A percentile compares a stretch with the other conserved stretches of the same genome.
phyloP scores from a whole-genome alignment of 768 basidiomycete species.

The Lyophyllum atratum region DNA sequence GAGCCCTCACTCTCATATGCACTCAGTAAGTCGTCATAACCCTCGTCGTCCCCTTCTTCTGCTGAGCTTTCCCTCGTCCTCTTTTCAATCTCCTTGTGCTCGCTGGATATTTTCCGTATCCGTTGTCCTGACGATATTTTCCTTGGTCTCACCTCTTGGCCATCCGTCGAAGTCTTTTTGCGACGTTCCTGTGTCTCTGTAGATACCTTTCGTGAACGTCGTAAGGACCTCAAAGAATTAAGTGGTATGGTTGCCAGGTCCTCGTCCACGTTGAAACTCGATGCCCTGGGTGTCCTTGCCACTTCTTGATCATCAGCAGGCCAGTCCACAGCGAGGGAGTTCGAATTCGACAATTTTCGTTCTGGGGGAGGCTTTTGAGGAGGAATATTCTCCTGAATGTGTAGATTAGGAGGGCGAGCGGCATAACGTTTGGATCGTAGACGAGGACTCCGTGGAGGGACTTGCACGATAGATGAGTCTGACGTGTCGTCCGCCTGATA shows the following conservation, averaged over 20 bases:
- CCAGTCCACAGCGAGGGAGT: slow-evolving; percentile 54
- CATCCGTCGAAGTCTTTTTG: slow-evolving; percentile 35
- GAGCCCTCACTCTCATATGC: slow-evolving; percentile 76
- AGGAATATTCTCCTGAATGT: slow-evolving; percentile 36
- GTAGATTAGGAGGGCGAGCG: slow-evolving; percentile 48
- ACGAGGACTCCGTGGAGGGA: slow-evolving; percentile 41
- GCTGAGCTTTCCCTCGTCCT: slow-evolving; percentile 61
- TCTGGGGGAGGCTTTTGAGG: slow-evolving; percentile 25
- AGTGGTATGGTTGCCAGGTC: slow-evolving; percentile 30
- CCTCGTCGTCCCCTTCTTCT: slow-evolving; percentile 77
- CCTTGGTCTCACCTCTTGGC: slow-evolving; percentile 34
- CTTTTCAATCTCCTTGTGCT: slow-evolving; percentile 38
- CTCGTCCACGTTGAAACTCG: slow-evolving; percentile 43
- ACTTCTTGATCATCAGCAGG: slow-evolving; percentile 50
- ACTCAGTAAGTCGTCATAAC: slow-evolving; percentile 76
- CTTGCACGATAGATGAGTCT: slow-evolving; percentile 45
- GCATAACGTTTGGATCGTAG: slow-evolving; percentile 56
- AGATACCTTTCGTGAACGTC: slow-evolving; percentile 43
- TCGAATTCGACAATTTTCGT: slow-evolving; percentile 43
- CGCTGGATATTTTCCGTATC: slow-evolving; percentile 49
- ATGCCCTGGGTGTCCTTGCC: slow-evolving; percentile 58
- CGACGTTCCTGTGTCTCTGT: slow-evolving; percentile 31
- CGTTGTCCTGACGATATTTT: slow-evolving; percentile 47
- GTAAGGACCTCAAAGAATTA: slow-evolving; percentile 28
- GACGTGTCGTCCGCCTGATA: slow-evolving; percentile 41